Conservation (phyloP, 1,139 yeast species). For the Saccharomyces hybrid region DNA sequence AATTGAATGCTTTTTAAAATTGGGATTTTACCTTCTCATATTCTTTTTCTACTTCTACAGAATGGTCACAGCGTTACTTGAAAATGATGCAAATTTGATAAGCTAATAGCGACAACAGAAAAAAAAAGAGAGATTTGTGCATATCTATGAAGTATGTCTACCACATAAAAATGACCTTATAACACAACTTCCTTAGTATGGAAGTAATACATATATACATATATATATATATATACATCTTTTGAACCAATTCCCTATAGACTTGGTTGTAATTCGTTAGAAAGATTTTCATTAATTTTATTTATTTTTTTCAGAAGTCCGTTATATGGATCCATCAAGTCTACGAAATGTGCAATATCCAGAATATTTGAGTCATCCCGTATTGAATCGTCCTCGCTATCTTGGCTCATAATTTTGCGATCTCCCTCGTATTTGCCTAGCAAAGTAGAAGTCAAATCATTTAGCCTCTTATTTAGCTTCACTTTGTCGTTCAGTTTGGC, state of each 20-base stretch:
- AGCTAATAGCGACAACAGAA: neutral
- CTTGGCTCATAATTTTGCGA: neutral
- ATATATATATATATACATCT: neutral
- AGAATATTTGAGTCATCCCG: slow-evolving; percentile 1
- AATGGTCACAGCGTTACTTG: neutral
- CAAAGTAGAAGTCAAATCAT: slow-evolving; percentile 8
- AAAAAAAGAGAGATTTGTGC: neutral
- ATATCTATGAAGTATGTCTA: neutral
- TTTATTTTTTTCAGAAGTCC: slow-evolving; percentile 16
- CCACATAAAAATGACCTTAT: neutral
- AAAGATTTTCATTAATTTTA: slow-evolving; percentile 10
- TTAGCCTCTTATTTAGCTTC: slow-evolving; percentile 14
- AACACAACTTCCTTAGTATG: neutral
- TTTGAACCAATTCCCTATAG: neutral
- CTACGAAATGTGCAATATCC: slow-evolving; percentile 8
- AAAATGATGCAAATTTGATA: neutral
- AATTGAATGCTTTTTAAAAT: neutral
- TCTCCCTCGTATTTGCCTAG: slow-evolving; percentile 2
- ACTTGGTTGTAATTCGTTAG: neutral
- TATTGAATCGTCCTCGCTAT: neutral
- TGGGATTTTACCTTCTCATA: neutral
- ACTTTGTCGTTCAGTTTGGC: slow-evolving; percentile 10
- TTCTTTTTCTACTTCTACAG: neutral
- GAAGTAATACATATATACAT: neutral
- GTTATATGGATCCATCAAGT: slow-evolving; percentile 17